Evolutionary conservation across 2,329 filamentous ascomycete genomes (phyloP), one percentile per base, ranked within the genome.

Genomic region (Dothistroma septosporum): DNA sequence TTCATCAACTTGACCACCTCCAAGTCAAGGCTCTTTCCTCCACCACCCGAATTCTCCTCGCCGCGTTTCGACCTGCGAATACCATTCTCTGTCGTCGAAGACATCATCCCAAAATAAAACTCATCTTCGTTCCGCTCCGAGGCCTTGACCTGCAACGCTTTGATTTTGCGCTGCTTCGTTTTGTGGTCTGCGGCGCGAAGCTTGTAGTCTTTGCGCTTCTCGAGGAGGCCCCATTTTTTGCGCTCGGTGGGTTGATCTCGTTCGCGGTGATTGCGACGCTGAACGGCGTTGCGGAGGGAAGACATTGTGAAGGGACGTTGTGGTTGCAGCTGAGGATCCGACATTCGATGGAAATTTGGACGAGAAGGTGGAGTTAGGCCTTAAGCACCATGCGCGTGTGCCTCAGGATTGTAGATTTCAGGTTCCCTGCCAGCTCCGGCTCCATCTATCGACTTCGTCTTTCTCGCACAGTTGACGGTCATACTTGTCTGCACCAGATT

Each of bases 131-230:
- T 87, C 41, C 83, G 79, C 60, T 85, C 83, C 53, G 76, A 76
- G 7, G 82, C 85, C 70, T 87, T 87, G 66, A 84, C 77, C 62
- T 81, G 79, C 19, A 88, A 77, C 19, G 83, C 78, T 70, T 82
- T 80, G 58, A 88, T 76, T 64, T 85, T 84, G 59, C 78, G 76
- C 70, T 85, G 83, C 74, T 88, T 88, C 58, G 76, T 71, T 68
- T 85, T 85, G 78, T 86, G 85, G 75, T 87, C 85, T 72, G 80
- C 79, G 19, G 85, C 85, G 57, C 85, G 84, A 60, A 87, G 82
- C 62, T 83, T 82, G 77, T 88, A 88, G 76, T 88, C 85, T 79
- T 97, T 97, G 83, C 94, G 90, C 79, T 99, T 97, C 76, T 97
- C 94, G 63, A 97, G 87, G 22, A 97, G 84, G 66, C 94, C 94